These are phyloP conservation scores for Botrytis elliptica DNA, from an alignment of 2,329 filamentous ascomycete species.

Conservation along the genomic window DNA sequence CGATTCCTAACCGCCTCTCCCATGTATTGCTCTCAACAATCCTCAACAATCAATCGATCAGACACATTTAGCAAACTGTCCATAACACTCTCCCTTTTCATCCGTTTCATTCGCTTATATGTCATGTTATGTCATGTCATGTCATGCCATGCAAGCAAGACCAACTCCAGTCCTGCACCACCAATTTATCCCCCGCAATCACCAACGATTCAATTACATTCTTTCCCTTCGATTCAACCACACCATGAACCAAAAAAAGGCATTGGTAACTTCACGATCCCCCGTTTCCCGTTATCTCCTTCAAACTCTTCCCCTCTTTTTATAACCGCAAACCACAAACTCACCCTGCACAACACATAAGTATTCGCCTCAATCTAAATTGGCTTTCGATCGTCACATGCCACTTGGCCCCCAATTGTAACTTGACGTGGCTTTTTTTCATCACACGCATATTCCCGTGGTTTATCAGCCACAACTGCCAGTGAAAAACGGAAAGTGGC, in stretches of 20 bases:
- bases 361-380: conserved; percentile 4
- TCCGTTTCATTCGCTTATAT: background rate
- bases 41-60: background rate
- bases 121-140: background rate
- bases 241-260: background rate
- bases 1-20: background rate
- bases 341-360: background rate
- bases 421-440: conserved; percentile 6
- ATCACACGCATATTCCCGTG: conserved; percentile 12
- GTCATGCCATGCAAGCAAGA: conserved; percentile 14
- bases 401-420: conserved; percentile 13
- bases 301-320: background rate
- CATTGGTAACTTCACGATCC: background rate
- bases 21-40: background rate
- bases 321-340: background rate
- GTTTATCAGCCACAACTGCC: conserved; percentile 4
- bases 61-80: background rate
- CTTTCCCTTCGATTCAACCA: background rate
- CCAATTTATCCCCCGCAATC: conserved; percentile 3
- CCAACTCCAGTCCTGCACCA: conserved; percentile 13
- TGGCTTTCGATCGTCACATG: conserved; percentile 6
- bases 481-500: conserved; percentile 5
- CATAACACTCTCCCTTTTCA: background rate
- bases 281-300: background rate
- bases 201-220: background rate